Evolutionary conservation across 2,329 filamentous ascomycete species (phyloP).

Genomic region (Pestalotiopsis sp.): DNA sequence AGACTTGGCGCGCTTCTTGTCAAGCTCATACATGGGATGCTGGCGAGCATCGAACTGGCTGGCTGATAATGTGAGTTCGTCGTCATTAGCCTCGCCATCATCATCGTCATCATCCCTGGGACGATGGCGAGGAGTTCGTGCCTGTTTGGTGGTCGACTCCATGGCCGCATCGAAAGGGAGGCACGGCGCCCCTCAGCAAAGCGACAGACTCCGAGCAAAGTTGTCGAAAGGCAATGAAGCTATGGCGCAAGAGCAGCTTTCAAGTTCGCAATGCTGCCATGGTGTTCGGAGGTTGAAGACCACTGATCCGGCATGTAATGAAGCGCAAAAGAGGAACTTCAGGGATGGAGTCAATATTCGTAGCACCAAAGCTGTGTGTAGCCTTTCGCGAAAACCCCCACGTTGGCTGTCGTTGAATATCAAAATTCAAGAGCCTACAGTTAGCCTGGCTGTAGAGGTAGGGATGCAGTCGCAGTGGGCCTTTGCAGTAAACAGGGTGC

Average conservation of each 20-base stretch:
- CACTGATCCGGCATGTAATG: background rate
- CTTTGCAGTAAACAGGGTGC: background rate
- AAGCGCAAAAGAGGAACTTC: background rate
- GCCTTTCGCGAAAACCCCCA: background rate
- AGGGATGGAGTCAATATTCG: background rate
- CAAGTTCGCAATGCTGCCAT: background rate
- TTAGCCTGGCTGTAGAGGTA: background rate
- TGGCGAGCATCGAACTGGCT: constrained; percentile 47
- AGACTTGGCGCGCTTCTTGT: constrained; percentile 64
- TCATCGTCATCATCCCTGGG: constrained; percentile 37
- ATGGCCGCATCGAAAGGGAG: constrained; percentile 34
- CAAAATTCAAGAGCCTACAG: background rate
- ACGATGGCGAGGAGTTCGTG: constrained; percentile 48
- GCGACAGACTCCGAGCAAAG: background rate
- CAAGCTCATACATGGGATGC: constrained; percentile 57
- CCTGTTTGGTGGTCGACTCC: constrained; percentile 62
- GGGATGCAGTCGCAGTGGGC: background rate
- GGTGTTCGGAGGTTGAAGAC: background rate
- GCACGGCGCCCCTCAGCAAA: background rate
- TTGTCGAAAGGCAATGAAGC: background rate
- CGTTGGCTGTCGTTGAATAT: background rate
- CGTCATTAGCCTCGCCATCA: constrained; percentile 40
- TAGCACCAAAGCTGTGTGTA: background rate
- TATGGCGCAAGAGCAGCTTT: background rate
- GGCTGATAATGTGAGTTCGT: constrained; percentile 49